Evolutionary conservation across 2,329 filamentous ascomycete species (phyloP).

Genomic region (Fusarium globosum): DNA sequence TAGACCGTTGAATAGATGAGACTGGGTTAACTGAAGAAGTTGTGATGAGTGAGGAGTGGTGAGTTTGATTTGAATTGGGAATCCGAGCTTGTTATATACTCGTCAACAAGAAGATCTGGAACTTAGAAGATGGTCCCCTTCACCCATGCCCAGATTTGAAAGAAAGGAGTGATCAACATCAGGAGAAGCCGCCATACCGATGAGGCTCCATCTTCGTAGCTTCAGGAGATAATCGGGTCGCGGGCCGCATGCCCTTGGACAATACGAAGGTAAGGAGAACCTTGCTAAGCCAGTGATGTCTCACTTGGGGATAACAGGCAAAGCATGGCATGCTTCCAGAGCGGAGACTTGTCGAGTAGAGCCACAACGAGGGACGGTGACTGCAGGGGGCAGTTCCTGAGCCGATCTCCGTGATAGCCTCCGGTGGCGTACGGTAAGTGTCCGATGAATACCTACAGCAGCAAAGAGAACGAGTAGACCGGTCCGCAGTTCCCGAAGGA

Average conservation of each 20-base stretch:
- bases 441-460: conserved; percentile 1
- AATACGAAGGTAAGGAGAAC: background rate
- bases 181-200: conserved; percentile 21
- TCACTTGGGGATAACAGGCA: conserved; percentile 1
- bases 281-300: background rate
- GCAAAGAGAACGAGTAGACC: conserved; percentile 3
- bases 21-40: conserved; percentile 17
- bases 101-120: background rate
- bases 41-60: conserved; percentile 24
- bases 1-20: conserved; percentile 20
- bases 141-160: background rate
- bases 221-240: conserved; percentile 12
- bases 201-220: conserved; percentile 11
- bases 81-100: conserved; percentile 30
- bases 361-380: background rate
- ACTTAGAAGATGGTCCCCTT: background rate
- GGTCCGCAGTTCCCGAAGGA: conserved; percentile 35
- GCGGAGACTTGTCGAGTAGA: conserved; percentile 9
- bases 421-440: conserved; percentile 9
- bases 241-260: conserved; percentile 31
- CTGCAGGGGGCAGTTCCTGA: conserved; percentile 8
- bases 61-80: conserved; percentile 18
- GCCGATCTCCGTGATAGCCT: conserved; percentile 20
- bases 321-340: conserved; percentile 2
- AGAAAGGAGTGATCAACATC: conserved; percentile 8